These are phyloP conservation scores for Mycena venus DNA, from an alignment of 768 basidiomycete genomes.

Conservation along the genomic window DNA sequence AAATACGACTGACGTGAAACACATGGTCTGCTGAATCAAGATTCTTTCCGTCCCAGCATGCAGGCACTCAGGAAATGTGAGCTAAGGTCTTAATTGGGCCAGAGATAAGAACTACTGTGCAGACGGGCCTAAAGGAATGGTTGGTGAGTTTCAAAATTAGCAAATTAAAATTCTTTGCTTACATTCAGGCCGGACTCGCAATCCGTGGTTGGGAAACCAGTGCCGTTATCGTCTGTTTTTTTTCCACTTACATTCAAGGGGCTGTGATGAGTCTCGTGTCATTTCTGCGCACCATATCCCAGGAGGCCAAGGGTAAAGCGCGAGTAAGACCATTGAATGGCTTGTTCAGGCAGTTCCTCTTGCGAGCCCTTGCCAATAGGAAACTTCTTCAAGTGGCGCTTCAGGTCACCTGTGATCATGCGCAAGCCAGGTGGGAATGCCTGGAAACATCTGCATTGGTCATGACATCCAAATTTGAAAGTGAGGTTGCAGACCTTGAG, in stretches of 20 bases:
- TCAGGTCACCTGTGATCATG: constrained; percentile 65
- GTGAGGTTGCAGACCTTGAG: constrained; percentile 44
- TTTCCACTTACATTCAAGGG: neutral
- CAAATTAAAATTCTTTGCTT: neutral
- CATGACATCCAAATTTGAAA: too few relatives aligned
- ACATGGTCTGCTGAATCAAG: constrained; percentile 54
- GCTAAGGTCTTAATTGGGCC: neutral
- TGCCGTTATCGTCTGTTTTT: constrained; percentile 28
- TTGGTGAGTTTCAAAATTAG: neutral
- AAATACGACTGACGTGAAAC: too few relatives aligned
- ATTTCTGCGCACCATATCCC: neutral
- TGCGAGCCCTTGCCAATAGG: constrained; percentile 57
- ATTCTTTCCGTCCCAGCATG: constrained; percentile 57
- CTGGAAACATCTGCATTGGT: constrained; percentile 13
- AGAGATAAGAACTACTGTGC: constrained; percentile 34
- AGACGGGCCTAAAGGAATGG: constrained; percentile 47
- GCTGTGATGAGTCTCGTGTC: neutral
- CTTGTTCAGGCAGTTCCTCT: constrained; percentile 54
- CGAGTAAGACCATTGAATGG: constrained; percentile 55
- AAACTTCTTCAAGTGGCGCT: constrained; percentile 80
- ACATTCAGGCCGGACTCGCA: constrained; percentile 55
- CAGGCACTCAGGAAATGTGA: constrained; percentile 18
- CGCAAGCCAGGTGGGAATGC: constrained; percentile 59
- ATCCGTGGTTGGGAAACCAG: constrained; percentile 59
- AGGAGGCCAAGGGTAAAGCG: constrained; percentile 48